phyloP scores from a whole-genome alignment of 305 asterid species.

The Fraxinus greggii region DNA sequence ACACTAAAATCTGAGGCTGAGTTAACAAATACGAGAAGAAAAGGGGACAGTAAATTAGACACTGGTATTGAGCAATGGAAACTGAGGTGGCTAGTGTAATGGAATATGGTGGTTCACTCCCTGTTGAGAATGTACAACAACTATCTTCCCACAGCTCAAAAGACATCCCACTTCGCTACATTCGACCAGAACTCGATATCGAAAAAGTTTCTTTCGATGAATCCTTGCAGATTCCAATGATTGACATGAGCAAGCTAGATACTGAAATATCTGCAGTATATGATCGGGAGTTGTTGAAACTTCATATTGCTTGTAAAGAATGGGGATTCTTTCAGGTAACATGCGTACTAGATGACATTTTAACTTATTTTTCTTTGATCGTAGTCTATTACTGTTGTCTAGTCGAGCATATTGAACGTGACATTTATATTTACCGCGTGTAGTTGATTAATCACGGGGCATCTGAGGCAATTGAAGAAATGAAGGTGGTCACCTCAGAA shows the following conservation, averaged over 20 bases:
- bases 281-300: constrained; percentile 21
- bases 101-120: constrained; percentile 28
- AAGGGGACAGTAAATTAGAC: neutral
- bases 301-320: constrained; percentile 25
- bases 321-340: constrained; percentile 36
- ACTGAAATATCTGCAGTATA: neutral
- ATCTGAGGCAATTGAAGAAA: constrained; percentile 18
- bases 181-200: constrained; percentile 15
- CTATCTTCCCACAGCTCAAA: constrained; percentile 16
- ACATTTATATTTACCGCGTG: neutral
- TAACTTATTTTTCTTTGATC: neutral
- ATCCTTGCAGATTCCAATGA: constrained; percentile 23
- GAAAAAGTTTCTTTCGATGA: neutral
- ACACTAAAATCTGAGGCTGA: neutral
- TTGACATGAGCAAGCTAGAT: constrained; percentile 21
- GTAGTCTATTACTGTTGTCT: neutral
- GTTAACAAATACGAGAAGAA: neutral
- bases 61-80: constrained; percentile 1
- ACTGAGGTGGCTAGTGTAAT: neutral
- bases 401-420: neutral
- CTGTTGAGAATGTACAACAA: constrained; percentile 26
- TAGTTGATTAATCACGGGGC: constrained; percentile 28
- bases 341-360: neutral
- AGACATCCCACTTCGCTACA: constrained; percentile 19
- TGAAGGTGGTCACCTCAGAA: constrained; percentile 17